Percentiles rank a stretch among this genome's conserved stretches.
These are phyloP conservation scores for Liriodendron chinense DNA, from an alignment of 164 flowering plant genomes.

Conservation along the genomic window DNA sequence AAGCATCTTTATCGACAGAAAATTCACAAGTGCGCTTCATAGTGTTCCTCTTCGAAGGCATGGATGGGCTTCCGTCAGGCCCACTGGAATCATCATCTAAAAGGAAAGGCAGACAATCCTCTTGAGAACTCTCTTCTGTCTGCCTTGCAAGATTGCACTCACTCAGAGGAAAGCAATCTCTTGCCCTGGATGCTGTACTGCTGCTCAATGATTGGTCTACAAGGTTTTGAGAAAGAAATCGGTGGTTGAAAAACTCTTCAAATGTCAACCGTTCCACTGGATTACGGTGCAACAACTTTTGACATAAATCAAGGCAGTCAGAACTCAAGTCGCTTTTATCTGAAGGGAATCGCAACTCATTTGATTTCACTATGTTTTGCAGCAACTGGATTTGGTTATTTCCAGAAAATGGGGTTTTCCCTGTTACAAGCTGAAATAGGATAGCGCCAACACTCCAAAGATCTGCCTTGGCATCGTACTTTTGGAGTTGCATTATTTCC, in stretches of 20 bases:
- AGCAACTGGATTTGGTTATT: conserved; percentile 89
- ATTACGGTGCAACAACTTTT: conserved; percentile 82
- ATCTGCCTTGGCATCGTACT: conserved; percentile 99
- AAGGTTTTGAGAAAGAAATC: conserved; percentile 48
- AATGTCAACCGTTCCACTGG: conserved; percentile 97
- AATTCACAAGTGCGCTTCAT: conserved; percentile 50
- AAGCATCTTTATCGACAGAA: conserved; percentile 38
- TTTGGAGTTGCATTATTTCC: conserved; percentile 95
- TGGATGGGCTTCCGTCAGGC: conserved; percentile 59
- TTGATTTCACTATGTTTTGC: conserved; percentile 84
- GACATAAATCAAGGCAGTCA: conserved; percentile 88
- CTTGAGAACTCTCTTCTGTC: conserved; percentile 60
- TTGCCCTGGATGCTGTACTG: conserved; percentile 24
- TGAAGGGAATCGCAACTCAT: conserved; percentile 72
- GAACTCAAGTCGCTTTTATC: conserved; percentile 54
- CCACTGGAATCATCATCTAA: conserved; percentile 76
- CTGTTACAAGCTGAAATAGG: conserved; percentile 90
- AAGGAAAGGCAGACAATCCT: conserved; percentile 71
- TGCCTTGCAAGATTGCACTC: conserved; percentile 37
- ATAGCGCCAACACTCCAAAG: conserved; percentile 99
- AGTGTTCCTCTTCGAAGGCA: conserved; percentile 35
- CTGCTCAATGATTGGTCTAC: conserved; percentile 36
- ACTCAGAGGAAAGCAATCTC: conserved; percentile 39
- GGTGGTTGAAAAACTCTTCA: conserved; percentile 94
- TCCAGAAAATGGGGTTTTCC: conserved; percentile 91